These are phyloP conservation scores for Neonectria coccinea DNA, from an alignment of 2,329 filamentous ascomycete species.

Conservation along the genomic window DNA sequence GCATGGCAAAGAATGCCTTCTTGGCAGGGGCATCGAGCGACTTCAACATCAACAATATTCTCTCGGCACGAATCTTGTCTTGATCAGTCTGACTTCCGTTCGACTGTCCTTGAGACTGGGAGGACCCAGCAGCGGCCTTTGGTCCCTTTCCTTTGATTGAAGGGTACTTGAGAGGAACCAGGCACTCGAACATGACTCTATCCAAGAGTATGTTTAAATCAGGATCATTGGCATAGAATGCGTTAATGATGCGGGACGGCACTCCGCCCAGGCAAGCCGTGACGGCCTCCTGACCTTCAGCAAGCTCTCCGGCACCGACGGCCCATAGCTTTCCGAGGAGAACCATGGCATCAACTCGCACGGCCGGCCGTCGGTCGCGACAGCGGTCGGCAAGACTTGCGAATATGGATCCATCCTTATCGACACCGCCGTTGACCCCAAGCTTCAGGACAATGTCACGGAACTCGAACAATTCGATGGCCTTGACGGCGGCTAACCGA, in stretches of 20 bases:
- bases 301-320: conserved; percentile 89
- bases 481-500: conserved; percentile 86
- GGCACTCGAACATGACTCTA: conserved; percentile 84
- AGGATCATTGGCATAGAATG: conserved; percentile 88
- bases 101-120: conserved; percentile 60
- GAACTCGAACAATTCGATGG: conserved; percentile 84
- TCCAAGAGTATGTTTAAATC: conserved; percentile 89
- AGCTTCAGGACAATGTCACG: conserved; percentile 85
- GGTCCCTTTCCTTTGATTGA: conserved; percentile 69
- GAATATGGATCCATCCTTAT: conserved; percentile 81
- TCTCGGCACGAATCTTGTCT: conserved; percentile 83
- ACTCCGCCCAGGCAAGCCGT: conserved; percentile 81
- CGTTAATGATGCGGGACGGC: conserved; percentile 86
- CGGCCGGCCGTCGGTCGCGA: conserved; percentile 83
- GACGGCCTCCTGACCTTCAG: conserved; percentile 82
- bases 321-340: conserved; percentile 90
- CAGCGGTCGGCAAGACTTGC: conserved; percentile 86
- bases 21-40: conserved; percentile 82
- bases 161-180: conserved; percentile 92
- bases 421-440: conserved; percentile 79
- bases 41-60: conserved; percentile 84
- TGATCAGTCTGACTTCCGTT: conserved; percentile 68
- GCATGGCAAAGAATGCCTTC: conserved; percentile 88
- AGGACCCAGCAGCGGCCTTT: conserved; percentile 71
- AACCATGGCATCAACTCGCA: conserved; percentile 89